Evolutionary conservation across 73 alveolate genomes (phyloP).

Genomic region (Tetrahymena borealis): DNA sequence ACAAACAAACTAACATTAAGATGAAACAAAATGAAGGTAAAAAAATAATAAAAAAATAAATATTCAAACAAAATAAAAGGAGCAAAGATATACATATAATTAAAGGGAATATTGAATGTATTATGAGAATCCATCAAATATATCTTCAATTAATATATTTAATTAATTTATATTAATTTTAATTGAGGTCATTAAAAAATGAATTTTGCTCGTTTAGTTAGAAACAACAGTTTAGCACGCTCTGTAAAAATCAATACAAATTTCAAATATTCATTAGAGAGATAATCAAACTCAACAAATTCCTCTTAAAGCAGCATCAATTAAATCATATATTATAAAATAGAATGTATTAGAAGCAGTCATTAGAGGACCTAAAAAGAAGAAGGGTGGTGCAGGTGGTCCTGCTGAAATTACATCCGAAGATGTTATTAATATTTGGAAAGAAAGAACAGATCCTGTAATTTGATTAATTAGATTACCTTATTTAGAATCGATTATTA

Average conservation of each 20-base stretch:
- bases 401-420: neutral
- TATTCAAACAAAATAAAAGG: no score
- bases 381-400: constrained; percentile 4
- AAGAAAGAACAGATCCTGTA: neutral
- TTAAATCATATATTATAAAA: neutral
- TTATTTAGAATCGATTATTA: no score
- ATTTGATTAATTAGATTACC: neutral
- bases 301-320: neutral
- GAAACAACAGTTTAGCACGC: neutral
- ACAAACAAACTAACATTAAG: no score
- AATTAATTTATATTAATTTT: neutral
- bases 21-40: no score
- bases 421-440: neutral
- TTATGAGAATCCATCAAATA: no score
- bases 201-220: neutral
- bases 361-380: neutral
- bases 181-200: neutral
- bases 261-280: neutral
- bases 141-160: neutral
- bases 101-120: no score
- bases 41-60: no score
- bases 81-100: no score
- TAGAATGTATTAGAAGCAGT: neutral
- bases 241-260: neutral
- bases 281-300: neutral